Evolutionary conservation across 768 basidiomycete genomes (phyloP).

Genomic region (Mycena haematopus): DNA sequence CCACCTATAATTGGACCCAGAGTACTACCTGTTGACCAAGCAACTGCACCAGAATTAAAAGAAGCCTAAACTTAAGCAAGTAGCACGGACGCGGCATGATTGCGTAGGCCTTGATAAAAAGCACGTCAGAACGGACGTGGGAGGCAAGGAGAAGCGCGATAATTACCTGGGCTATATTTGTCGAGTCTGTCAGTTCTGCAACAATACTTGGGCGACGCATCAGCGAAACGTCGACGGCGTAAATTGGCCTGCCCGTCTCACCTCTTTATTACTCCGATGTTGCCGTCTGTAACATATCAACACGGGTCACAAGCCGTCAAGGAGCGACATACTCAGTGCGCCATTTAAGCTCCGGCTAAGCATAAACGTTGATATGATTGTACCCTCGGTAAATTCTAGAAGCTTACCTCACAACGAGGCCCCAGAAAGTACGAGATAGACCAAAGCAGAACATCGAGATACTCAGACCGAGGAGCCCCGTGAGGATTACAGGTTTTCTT

Average conservation of each 20-base stretch:
- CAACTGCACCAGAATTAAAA: conserved; percentile 32
- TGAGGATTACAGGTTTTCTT: conserved; percentile 76
- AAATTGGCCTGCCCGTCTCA: conserved; percentile 21
- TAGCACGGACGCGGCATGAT: conserved; percentile 54
- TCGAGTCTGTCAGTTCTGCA: conserved; percentile 74
- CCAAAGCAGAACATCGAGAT: conserved; percentile 79
- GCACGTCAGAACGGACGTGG: conserved; percentile 9
- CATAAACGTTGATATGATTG: conserved; percentile 5
- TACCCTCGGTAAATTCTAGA: background rate
- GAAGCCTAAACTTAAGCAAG: background rate
- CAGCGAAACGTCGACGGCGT: background rate
- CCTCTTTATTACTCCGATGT: conserved; percentile 75
- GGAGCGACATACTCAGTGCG: conserved; percentile 51
- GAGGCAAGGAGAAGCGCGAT: background rate
- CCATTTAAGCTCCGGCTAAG: conserved; percentile 71
- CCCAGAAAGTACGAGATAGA: conserved; percentile 71
- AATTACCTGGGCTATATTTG: conserved; percentile 64
- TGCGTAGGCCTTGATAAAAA: conserved; percentile 56
- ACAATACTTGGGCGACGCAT: conserved; percentile 54
- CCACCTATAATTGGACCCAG: conserved; percentile 59
- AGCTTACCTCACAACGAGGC: conserved; percentile 56
- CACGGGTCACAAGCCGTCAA: conserved; percentile 2
- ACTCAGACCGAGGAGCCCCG: conserved; percentile 67
- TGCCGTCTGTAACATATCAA: conserved; percentile 48
- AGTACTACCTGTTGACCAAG: conserved; percentile 31